Conservation (phyloP, 805 yeast species). For the Lipomyces kockii region DNA sequence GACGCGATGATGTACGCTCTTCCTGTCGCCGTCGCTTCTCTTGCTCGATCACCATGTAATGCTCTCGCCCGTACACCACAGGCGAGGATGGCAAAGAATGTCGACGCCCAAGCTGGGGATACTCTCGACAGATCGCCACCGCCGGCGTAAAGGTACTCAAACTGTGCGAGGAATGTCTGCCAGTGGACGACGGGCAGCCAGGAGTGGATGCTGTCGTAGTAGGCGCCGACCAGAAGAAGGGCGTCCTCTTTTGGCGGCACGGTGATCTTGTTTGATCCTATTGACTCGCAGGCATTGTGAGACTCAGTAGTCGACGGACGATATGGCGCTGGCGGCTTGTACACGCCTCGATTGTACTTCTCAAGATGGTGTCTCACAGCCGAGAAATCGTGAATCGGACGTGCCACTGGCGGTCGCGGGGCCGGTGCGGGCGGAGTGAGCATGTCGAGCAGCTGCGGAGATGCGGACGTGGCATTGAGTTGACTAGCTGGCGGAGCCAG, state of each 20-base stretch:
- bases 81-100: conserved; percentile 40
- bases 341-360: conserved; percentile 27
- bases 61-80: conserved; percentile 37
- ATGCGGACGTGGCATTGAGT: neutral
- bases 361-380: conserved; percentile 16
- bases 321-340: conserved; percentile 32
- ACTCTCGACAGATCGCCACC: conserved; percentile 15
- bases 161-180: conserved; percentile 34
- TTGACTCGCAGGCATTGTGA: neutral
- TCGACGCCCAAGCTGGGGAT: conserved; percentile 34
- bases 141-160: conserved; percentile 31
- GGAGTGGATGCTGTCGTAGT: conserved; percentile 36
- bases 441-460: neutral
- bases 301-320: conserved; percentile 12
- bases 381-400: conserved; percentile 16
- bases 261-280: conserved; percentile 5
- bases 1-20: conserved; percentile 24
- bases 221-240: conserved; percentile 32
- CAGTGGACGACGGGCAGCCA: conserved; percentile 42
- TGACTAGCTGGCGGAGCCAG: neutral
- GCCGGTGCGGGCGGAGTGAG: conserved; percentile 10
- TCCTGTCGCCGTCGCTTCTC: conserved; percentile 24
- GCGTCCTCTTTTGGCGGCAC: conserved; percentile 36
- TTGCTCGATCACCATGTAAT: conserved; percentile 28
- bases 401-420: conserved; percentile 2